Evolutionary conservation across 2,329 filamentous ascomycete genomes (phyloP).

Genomic region (Helotiales sp.): DNA sequence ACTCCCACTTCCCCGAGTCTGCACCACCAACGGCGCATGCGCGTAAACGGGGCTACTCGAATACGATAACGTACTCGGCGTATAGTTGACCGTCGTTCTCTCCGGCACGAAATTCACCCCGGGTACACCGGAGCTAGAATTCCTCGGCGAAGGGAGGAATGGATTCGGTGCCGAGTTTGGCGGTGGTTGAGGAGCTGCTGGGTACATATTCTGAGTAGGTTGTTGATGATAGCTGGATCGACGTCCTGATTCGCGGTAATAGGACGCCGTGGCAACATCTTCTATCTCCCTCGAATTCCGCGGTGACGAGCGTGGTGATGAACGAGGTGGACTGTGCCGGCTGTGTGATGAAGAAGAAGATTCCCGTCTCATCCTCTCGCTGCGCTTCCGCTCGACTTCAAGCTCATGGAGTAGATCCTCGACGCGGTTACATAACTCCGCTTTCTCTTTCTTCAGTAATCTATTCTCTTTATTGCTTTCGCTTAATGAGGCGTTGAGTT

Average conservation of each 20-base stretch:
- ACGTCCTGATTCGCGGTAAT: slow-evolving; percentile 2
- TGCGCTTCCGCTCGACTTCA: slow-evolving; percentile 15
- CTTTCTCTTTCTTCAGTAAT: slow-evolving; percentile 31
- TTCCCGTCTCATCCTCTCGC: slow-evolving; percentile 14
- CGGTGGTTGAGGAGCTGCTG: slow-evolving; percentile 27
- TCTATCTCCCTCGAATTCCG: slow-evolving; percentile 10
- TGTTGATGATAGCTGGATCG: slow-evolving; percentile 11
- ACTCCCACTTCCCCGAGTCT: neutral
- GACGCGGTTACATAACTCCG: slow-evolving; percentile 12
- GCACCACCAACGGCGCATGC: slow-evolving; percentile 5
- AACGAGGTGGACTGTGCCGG: slow-evolving; percentile 1
- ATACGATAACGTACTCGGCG: slow-evolving; percentile 19
- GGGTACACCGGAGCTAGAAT: neutral
- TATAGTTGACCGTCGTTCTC: slow-evolving; percentile 16
- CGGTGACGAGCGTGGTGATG: slow-evolving; percentile 9
- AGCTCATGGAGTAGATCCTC: slow-evolving; percentile 22
- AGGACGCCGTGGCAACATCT: slow-evolving; percentile 3
- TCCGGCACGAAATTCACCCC: slow-evolving; percentile 19
- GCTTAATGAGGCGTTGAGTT: slow-evolving; percentile 26
- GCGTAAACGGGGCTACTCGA: slow-evolving; percentile 8
- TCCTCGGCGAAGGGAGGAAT: slow-evolving; percentile 29
- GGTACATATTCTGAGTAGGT: slow-evolving; percentile 10
- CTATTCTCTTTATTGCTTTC: slow-evolving; percentile 38
- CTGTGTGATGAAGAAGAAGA: neutral
- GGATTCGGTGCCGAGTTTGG: slow-evolving; percentile 31